A percentile compares a stretch with the other conserved stretches of the same genome.
Conservation (phyloP, 768 basidiomycete species). For the Rhizopogon vesiculosus region DNA sequence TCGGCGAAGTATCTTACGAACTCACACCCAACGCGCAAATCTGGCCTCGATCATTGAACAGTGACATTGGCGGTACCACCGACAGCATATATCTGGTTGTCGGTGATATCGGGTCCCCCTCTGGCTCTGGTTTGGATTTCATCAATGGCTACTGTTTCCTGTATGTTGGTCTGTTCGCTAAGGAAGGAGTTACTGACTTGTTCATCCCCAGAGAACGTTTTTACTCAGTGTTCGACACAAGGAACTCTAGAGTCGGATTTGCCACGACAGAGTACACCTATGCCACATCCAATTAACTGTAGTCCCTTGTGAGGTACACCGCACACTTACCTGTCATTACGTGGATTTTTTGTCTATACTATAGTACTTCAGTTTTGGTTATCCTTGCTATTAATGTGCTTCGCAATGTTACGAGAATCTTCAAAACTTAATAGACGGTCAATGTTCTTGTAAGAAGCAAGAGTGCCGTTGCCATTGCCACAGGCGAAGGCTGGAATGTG, state of each 20-base stretch:
- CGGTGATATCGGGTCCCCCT: slow-evolving; percentile 16
- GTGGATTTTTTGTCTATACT: no score
- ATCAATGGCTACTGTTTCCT: neutral
- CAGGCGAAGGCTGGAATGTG: no score
- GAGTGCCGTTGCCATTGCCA: no score
- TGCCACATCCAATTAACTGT: neutral
- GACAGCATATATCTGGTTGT: slow-evolving; percentile 2
- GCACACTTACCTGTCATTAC: no score
- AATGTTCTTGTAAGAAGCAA: no score
- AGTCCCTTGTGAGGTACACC: no score
- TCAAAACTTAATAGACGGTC: no score
- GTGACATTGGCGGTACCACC: slow-evolving; percentile 23
- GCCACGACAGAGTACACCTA: slow-evolving; percentile 26
- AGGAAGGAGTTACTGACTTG: neutral
- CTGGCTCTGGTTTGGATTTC: slow-evolving; percentile 23
- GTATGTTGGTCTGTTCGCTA: slow-evolving; percentile 5
- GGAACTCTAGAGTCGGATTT: slow-evolving; percentile 27
- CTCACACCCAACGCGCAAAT: slow-evolving; percentile 27
- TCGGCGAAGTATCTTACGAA: slow-evolving; percentile 15
- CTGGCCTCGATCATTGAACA: slow-evolving; percentile 31
- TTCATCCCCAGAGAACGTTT: slow-evolving; percentile 21
- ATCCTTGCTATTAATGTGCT: no score
- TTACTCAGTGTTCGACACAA: slow-evolving; percentile 31
- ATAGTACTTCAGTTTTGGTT: no score
- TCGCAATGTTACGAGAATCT: no score